Conservation (phyloP, 345 rosid genomes). For the Eucalyptus polyanthemos region DNA sequence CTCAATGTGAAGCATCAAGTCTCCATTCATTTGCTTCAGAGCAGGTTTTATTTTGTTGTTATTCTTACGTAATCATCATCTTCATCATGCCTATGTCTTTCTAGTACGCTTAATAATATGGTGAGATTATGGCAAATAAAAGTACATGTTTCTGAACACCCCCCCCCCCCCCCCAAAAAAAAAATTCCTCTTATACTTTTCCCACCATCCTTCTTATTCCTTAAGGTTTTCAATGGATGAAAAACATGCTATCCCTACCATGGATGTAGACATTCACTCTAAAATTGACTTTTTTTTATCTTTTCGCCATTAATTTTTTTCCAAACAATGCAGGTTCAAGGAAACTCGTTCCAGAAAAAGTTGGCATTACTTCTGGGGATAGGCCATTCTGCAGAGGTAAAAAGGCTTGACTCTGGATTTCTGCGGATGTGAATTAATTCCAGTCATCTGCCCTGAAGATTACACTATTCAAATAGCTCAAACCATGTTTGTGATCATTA, state of each 20-base stretch:
- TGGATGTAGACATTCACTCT: background rate
- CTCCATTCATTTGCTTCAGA: background rate
- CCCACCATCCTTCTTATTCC: background rate
- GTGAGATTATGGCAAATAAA: background rate
- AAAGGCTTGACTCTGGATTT: background rate
- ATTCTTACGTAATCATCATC: background rate
- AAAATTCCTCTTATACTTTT: background rate
- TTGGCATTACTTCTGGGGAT: conserved; percentile 76
- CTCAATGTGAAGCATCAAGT: background rate
- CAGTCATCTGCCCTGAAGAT: background rate
- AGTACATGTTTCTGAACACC: background rate
- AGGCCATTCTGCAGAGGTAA: conserved; percentile 71
- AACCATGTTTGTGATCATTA: background rate
- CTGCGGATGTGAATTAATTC: background rate
- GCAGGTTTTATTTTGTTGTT: background rate
- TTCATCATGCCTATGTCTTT: background rate
- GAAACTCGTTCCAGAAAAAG: conserved; percentile 97
- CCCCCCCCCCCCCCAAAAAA: background rate
- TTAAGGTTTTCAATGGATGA: background rate
- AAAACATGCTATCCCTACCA: background rate
- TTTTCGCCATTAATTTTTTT: background rate
- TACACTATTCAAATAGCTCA: background rate
- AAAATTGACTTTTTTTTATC: background rate
- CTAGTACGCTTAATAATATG: background rate
- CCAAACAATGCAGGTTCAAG: conserved; percentile 42